Percentiles rank a stretch among this genome's conserved stretches.
phyloP scores from a whole-genome alignment of 2,329 filamentous ascomycete species.

The Calonectria pseudoreteaudii region DNA sequence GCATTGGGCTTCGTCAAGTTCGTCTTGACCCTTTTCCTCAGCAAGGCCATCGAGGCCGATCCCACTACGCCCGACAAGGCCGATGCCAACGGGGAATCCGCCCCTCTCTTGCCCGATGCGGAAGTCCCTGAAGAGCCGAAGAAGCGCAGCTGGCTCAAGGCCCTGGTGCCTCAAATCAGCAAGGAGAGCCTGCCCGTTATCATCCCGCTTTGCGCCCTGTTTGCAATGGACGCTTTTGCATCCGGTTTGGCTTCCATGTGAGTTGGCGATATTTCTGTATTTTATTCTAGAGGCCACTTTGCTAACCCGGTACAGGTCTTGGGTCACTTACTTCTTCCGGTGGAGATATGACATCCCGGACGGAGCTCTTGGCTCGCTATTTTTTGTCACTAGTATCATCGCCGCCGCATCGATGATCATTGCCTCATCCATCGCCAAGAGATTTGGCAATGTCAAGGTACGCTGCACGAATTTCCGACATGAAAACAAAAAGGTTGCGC shows the following conservation, averaged over 20 bases:
- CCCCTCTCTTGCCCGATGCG: slow-evolving; percentile 41
- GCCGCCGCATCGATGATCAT: slow-evolving; percentile 63
- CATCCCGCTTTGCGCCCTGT: slow-evolving; percentile 73
- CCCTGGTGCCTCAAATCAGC: slow-evolving; percentile 69
- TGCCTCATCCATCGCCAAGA: slow-evolving; percentile 65
- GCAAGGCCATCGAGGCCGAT: slow-evolving; percentile 56
- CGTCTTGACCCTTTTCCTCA: slow-evolving; percentile 62
- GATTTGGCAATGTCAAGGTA: slow-evolving; percentile 73
- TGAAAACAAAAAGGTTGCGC: background rate
- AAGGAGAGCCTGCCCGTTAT: slow-evolving; percentile 65
- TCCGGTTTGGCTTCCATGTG: slow-evolving; percentile 76
- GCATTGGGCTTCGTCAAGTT: slow-evolving; percentile 68
- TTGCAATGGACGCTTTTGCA: slow-evolving; percentile 76
- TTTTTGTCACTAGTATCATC: slow-evolving; percentile 65
- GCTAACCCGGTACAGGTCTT: slow-evolving; percentile 51
- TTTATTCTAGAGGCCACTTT: background rate
- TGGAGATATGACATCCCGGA: slow-evolving; percentile 60
- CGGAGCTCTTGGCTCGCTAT: slow-evolving; percentile 64
- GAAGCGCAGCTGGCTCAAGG: slow-evolving; percentile 8
- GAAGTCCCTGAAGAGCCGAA: background rate
- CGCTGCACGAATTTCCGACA: slow-evolving; percentile 41
- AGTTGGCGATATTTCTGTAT: slow-evolving; percentile 48
- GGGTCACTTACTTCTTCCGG: slow-evolving; percentile 70
- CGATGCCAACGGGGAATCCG: slow-evolving; percentile 28
- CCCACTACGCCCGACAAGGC: slow-evolving; percentile 7